These are phyloP conservation scores for Madurella fahalii DNA, from an alignment of 2,329 filamentous ascomycete species.

Conservation along the genomic window DNA sequence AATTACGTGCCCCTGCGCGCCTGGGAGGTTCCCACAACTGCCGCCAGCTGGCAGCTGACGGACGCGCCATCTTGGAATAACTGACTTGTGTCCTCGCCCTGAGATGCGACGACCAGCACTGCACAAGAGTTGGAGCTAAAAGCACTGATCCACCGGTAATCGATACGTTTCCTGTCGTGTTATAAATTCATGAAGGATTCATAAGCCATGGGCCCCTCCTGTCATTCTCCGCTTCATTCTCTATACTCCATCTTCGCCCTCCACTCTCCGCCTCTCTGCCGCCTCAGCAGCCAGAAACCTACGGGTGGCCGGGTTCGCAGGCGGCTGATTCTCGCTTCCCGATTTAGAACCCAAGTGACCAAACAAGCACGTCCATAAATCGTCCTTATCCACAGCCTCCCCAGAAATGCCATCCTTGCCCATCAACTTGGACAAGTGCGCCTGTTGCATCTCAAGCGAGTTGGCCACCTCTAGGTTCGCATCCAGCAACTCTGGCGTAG, in stretches of 20 bases:
- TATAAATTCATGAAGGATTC: too few species aligned
- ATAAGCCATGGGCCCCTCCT: too few species aligned
- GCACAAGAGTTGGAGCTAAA: too few species aligned
- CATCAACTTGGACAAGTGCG: conserved; percentile 66
- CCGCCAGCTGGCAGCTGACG: too few species aligned
- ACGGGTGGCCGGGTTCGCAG: conserved; percentile 33
- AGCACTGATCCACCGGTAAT: too few species aligned
- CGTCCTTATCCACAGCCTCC: conserved; percentile 72
- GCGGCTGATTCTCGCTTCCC: conserved; percentile 27
- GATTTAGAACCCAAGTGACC: conserved; percentile 40
- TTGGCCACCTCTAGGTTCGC: conserved; percentile 75
- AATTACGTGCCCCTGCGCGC: too few species aligned
- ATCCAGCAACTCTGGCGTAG: conserved; percentile 49
- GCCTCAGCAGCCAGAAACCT: conserved; percentile 45
- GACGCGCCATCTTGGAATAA: too few species aligned
- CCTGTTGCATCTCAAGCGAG: conserved; percentile 74
- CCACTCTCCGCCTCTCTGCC: conserved; percentile 33
- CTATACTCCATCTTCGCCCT: neutral
- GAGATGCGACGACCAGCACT: too few species aligned
- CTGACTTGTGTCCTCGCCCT: too few species aligned
- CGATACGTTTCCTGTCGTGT: too few species aligned
- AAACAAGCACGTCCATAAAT: conserved; percentile 89
- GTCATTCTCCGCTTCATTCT: neutral
- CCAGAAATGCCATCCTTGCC: conserved; percentile 66
- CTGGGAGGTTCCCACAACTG: too few species aligned